phyloP scores from a whole-genome alignment of 2,329 filamentous ascomycete genomes.

The Graphilbum fragrans region DNA sequence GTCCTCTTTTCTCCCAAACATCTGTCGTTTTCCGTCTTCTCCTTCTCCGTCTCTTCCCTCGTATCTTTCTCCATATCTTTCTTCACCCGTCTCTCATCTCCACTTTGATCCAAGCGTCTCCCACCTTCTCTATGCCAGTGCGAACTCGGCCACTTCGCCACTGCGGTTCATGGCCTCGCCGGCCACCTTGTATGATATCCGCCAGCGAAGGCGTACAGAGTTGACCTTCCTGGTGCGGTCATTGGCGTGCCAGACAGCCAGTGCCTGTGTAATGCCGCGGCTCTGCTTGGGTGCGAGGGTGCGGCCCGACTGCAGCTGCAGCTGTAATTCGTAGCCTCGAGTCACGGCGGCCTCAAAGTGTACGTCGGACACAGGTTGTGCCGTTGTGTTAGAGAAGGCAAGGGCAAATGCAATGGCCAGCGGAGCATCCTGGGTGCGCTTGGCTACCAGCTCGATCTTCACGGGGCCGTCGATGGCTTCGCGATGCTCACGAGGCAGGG shows the following conservation, averaged over 20 bases:
- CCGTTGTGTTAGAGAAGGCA: constrained; percentile 72
- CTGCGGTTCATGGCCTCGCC: constrained; percentile 58
- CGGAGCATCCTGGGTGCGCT: constrained; percentile 38
- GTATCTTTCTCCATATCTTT: background rate
- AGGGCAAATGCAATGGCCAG: constrained; percentile 59
- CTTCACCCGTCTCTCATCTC: background rate
- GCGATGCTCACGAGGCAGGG: constrained; percentile 46
- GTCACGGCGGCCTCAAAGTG: constrained; percentile 90
- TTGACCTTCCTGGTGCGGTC: constrained; percentile 57
- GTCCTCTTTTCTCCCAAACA: too few relatives aligned
- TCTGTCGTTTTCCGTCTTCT: too few relatives aligned
- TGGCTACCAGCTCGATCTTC: constrained; percentile 61
- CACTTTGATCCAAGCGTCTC: background rate
- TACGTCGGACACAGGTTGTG: constrained; percentile 60
- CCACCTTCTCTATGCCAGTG: constrained; percentile 43
- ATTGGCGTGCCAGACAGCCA: constrained; percentile 63
- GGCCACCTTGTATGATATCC: constrained; percentile 65
- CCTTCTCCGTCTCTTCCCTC: background rate
- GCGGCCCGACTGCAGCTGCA: constrained; percentile 77
- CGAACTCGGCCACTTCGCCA: constrained; percentile 72
- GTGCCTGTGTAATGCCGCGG: constrained; percentile 67
- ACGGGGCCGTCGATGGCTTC: constrained; percentile 60
- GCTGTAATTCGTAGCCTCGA: constrained; percentile 67
- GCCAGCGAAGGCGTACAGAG: constrained; percentile 82
- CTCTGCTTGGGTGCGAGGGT: constrained; percentile 61